phyloP scores from a whole-genome alignment of 306 rosid genomes.

The Alnus glutinosa region DNA sequence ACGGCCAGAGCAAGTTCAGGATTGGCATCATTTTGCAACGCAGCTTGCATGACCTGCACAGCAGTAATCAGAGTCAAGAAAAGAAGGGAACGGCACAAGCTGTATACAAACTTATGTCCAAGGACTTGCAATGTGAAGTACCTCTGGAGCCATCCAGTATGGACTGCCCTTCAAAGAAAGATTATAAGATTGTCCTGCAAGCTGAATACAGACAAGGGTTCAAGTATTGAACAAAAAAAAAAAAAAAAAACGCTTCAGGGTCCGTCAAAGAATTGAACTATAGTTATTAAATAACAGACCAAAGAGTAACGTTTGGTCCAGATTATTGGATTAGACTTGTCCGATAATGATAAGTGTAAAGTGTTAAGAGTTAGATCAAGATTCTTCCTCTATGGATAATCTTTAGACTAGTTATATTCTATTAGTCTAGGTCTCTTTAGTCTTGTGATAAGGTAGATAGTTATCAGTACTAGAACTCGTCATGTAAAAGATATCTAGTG shows the following conservation, averaged over 20 bases:
- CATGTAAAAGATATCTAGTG: too few relatives aligned
- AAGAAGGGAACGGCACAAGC: slow-evolving; percentile 16
- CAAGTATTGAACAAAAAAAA: slow-evolving; percentile 24
- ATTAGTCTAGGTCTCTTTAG: too few relatives aligned
- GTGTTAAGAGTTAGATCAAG: too few relatives aligned
- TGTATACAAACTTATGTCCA: slow-evolving; percentile 14
- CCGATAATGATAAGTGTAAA: too few relatives aligned
- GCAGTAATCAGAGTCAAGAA: slow-evolving; percentile 24
- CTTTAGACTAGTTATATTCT: too few relatives aligned
- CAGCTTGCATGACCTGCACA: slow-evolving; percentile 82
- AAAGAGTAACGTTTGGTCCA: not conserved
- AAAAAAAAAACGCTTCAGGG: slow-evolving; percentile 16
- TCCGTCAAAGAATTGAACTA: not conserved
- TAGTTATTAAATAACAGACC: not conserved
- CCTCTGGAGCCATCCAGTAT: slow-evolving; percentile 99
- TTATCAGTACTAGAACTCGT: too few relatives aligned
- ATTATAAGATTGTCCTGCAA: slow-evolving; percentile 64
- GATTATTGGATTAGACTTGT: not conserved
- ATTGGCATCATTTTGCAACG: slow-evolving; percentile 59
- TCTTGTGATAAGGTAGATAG: too few relatives aligned
- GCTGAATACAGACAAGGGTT: slow-evolving; percentile 50
- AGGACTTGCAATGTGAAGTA: slow-evolving; percentile 28
- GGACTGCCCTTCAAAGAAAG: slow-evolving; percentile 97
- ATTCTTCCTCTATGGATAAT: too few relatives aligned
- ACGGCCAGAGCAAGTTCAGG: slow-evolving; percentile 79